These are phyloP conservation scores for Tetrapisispora phaffii DNA, from an alignment of 805 yeast genomes.

Conservation along the genomic window DNA sequence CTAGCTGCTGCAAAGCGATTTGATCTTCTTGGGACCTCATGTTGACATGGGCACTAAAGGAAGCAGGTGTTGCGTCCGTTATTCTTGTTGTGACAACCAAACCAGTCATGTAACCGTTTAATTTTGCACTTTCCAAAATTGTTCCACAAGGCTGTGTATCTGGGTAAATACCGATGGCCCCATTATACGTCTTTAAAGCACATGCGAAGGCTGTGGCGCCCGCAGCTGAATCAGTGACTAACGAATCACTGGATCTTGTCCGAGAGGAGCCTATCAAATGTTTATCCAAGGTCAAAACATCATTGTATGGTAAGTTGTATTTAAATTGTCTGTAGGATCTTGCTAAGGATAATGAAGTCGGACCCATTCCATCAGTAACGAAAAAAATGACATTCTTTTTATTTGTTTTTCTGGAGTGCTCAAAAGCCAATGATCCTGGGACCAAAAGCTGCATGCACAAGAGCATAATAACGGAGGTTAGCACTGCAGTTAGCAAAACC, in stretches of 20 bases:
- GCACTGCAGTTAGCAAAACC: not conserved
- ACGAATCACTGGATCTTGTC: conserved; percentile 66
- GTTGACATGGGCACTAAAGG: conserved; percentile 73
- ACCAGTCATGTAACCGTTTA: conserved; percentile 74
- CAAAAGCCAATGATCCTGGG: not conserved
- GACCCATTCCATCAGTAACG: conserved; percentile 96
- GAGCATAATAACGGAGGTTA: not conserved
- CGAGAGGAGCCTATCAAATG: conserved; percentile 75
- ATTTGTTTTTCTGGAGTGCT: not conserved
- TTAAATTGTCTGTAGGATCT: conserved; percentile 58
- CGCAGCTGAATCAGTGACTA: conserved; percentile 92
- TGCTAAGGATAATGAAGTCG: conserved; percentile 72
- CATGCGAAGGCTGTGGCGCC: conserved; percentile 94
- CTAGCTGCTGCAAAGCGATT: conserved; percentile 82
- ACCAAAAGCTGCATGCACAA: not conserved
- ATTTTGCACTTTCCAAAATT: conserved; percentile 75
- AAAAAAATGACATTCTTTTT: conserved; percentile 76
- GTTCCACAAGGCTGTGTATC: conserved; percentile 74
- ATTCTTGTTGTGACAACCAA: conserved; percentile 85
- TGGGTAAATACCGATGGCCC: conserved; percentile 82
- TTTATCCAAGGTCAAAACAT: conserved; percentile 52
- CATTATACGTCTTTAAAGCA: conserved; percentile 74
- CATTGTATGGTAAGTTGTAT: conserved; percentile 39
- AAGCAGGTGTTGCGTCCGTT: conserved; percentile 93
- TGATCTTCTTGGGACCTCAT: conserved; percentile 69